Conservation (phyloP, 306 rosid species). For the Heteromeles arbutifolia region DNA sequence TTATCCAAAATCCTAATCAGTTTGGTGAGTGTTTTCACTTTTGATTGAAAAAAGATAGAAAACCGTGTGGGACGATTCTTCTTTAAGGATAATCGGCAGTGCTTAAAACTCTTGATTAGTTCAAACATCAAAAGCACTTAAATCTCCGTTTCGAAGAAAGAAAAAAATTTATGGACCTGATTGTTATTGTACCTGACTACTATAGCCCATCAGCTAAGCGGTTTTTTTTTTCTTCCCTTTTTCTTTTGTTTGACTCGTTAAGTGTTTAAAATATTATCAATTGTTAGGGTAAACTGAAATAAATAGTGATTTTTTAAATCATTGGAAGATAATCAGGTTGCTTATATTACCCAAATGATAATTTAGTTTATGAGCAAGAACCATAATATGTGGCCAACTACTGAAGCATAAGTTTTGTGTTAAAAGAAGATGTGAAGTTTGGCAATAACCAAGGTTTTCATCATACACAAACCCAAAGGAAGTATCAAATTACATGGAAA, state of each 20-base stretch:
- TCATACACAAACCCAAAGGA: neutral
- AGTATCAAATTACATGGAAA: neutral
- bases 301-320: neutral
- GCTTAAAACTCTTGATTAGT: neutral
- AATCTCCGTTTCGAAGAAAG: no score
- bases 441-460: neutral
- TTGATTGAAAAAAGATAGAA: neutral
- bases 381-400: neutral
- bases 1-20: neutral
- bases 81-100: neutral
- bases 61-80: constrained; percentile 16
- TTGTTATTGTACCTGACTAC: no score
- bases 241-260: neutral
- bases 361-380: neutral
- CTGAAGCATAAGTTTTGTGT: neutral
- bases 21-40: constrained; percentile 4
- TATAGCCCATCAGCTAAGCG: neutral
- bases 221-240: no score
- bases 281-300: neutral
- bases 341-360: neutral
- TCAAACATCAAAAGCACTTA: neutral
- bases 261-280: no score
- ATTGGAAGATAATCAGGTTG: neutral
- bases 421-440: neutral
- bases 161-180: neutral